Conservation (phyloP, 345 rosid genomes). For the Abelmoschus esculentus region DNA sequence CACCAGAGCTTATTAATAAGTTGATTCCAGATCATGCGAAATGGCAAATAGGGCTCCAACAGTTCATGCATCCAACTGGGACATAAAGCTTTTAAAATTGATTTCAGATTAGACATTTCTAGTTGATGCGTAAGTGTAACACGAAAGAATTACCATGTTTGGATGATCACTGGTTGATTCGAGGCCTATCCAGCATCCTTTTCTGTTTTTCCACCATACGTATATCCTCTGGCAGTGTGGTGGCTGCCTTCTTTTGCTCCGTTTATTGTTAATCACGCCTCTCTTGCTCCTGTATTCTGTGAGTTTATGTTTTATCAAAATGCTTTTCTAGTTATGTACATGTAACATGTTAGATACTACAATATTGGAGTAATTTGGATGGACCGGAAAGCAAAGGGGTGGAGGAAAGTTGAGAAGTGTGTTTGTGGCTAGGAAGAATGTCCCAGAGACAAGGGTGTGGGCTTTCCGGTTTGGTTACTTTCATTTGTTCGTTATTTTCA, state of each 20-base stretch:
- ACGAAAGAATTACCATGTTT: slow-evolving; percentile 22
- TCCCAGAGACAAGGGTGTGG: slow-evolving; percentile 18
- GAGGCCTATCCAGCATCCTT: slow-evolving; percentile 32
- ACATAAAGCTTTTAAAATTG: slow-evolving; percentile 28
- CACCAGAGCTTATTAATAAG: slow-evolving; percentile 77
- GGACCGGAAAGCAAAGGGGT: slow-evolving; percentile 25
- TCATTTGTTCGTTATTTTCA: slow-evolving; percentile 13
- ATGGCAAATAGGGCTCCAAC: slow-evolving; percentile 62
- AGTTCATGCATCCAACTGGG: slow-evolving; percentile 60
- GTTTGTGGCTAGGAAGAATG: slow-evolving; percentile 30
- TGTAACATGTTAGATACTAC: slow-evolving; percentile 46
- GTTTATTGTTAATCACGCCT: slow-evolving; percentile 8
- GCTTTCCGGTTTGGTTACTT: slow-evolving; percentile 20
- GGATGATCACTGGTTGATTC: slow-evolving; percentile 19
- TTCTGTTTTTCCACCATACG: slow-evolving; percentile 20
- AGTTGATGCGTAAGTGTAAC: slow-evolving; percentile 13
- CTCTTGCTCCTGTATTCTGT: slow-evolving; percentile 2
- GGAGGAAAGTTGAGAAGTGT: slow-evolving; percentile 30
- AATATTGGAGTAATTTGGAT: slow-evolving; percentile 28
- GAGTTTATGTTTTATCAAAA: slow-evolving; percentile 5
- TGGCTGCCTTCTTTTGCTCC: slow-evolving; percentile 16
- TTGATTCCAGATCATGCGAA: slow-evolving; percentile 78
- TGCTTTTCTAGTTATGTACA: slow-evolving; percentile 30
- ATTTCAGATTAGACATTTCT: slow-evolving; percentile 15
- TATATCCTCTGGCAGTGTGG: slow-evolving; percentile 25